A percentile compares a stretch with the other conserved stretches of the same genome.
These are phyloP conservation scores for Potentilla sterilis DNA, from an alignment of 306 rosid genomes.

Conservation along the genomic window DNA sequence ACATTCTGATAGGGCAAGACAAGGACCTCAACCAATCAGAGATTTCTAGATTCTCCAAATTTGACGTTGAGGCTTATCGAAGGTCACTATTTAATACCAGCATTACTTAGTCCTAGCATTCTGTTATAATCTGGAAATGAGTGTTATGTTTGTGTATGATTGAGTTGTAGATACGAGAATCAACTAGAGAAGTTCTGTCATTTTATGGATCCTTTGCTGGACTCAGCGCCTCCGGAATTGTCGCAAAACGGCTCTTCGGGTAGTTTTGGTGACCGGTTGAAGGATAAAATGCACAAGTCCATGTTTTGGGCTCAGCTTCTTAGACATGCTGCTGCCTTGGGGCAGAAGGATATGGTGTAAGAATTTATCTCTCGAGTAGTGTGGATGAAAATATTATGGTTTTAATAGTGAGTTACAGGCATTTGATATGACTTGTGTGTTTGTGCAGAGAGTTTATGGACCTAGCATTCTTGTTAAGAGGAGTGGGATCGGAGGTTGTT, in stretches of 20 bases:
- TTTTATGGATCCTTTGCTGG: no score
- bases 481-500: no score
- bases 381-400: background rate
- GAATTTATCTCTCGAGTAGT: slow-evolving; percentile 21
- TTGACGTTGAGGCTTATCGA: slow-evolving; percentile 78
- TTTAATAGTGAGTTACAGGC: background rate
- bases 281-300: slow-evolving; percentile 56
- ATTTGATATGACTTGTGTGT: slow-evolving; percentile 21
- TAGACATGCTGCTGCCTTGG: slow-evolving; percentile 58
- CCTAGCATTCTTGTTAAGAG: slow-evolving; percentile 35
- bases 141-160: no score
- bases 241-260: no score
- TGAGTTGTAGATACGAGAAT: no score
- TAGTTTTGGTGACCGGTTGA: no score
- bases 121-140: background rate
- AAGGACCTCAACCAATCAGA: slow-evolving; percentile 63
- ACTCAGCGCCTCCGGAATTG: no score
- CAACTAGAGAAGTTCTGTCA: no score
- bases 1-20: slow-evolving; percentile 77
- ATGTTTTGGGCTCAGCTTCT: no score
- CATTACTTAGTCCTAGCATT: background rate
- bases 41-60: slow-evolving; percentile 73
- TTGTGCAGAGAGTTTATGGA: slow-evolving; percentile 81
- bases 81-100: slow-evolving; percentile 27
- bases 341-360: slow-evolving; percentile 90